Percentiles rank a stretch among this genome's conserved stretches.
These are phyloP conservation scores for Syncephalastrum monosporum DNA, from an alignment of 371 early-diverging fungal genomes.

Conservation along the genomic window DNA sequence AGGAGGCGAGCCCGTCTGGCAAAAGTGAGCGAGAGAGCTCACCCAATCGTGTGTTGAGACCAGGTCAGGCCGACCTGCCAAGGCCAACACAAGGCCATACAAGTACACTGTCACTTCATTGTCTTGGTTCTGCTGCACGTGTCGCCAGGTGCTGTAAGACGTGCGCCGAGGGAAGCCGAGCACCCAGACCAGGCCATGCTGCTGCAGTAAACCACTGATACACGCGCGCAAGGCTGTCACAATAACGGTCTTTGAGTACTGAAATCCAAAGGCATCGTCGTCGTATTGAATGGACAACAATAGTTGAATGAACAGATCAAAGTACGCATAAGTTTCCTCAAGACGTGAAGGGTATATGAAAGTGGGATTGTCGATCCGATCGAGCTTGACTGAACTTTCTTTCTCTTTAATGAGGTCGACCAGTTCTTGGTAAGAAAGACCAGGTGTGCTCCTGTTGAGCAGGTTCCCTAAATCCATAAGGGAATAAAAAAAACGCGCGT, in stretches of 20 bases:
- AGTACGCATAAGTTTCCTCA: slow-evolving; percentile 28
- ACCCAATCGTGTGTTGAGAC: slow-evolving; percentile 14
- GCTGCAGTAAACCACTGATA: slow-evolving; percentile 27
- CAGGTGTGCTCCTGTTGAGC: slow-evolving; percentile 23
- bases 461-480: slow-evolving; percentile 40
- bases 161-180: slow-evolving; percentile 24
- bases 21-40: slow-evolving; percentile 21
- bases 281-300: slow-evolving; percentile 26
- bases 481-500: background rate
- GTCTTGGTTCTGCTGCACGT: slow-evolving; percentile 17
- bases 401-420: slow-evolving; percentile 14
- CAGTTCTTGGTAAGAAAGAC: slow-evolving; percentile 22
- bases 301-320: slow-evolving; percentile 35
- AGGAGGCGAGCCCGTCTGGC: slow-evolving; percentile 17
- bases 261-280: slow-evolving; percentile 22
- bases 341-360: slow-evolving; percentile 20
- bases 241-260: slow-evolving; percentile 24
- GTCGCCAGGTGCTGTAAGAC: slow-evolving; percentile 25
- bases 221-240: slow-evolving; percentile 33
- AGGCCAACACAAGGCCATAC: slow-evolving; percentile 33
- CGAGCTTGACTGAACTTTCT: slow-evolving; percentile 19
- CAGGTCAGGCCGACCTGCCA: slow-evolving; percentile 12
- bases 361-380: slow-evolving; percentile 23
- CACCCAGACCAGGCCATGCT: slow-evolving; percentile 27
- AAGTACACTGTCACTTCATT: slow-evolving; percentile 30